A percentile compares a stretch with the other conserved stretches of the same genome.
These are phyloP conservation scores for Candida argentea DNA, from an alignment of 805 yeast species.

Conservation along the genomic window DNA sequence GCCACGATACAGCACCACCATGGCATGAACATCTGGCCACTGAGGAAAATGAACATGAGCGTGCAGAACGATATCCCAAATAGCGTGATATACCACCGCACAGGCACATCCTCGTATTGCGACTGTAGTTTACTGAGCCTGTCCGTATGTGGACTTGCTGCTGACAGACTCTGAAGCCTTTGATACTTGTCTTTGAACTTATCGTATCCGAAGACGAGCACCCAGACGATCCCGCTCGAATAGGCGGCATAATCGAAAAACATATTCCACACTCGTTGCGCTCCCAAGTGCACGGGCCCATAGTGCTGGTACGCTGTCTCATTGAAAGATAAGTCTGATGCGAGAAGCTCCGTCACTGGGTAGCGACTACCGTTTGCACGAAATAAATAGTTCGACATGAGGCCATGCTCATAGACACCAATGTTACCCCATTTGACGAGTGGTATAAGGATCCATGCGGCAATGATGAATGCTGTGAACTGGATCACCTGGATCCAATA, in stretches of 20 bases:
- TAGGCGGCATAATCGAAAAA: constrained; percentile 47
- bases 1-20: constrained; percentile 38
- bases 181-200: constrained; percentile 11
- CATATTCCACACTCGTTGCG: constrained; percentile 41
- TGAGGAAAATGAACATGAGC: constrained; percentile 21
- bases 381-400: constrained; percentile 39
- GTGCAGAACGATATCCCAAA: constrained; percentile 26
- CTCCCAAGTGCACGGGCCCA: constrained; percentile 39
- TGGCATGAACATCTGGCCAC: constrained; percentile 28
- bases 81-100: constrained; percentile 28
- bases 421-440: constrained; percentile 34
- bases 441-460: constrained; percentile 43
- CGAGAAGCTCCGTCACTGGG: constrained; percentile 33
- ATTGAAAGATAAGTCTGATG: constrained; percentile 30
- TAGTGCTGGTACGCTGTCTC: constrained; percentile 33
- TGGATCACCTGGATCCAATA: constrained; percentile 44
- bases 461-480: constrained; percentile 34
- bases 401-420: constrained; percentile 22
- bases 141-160: constrained; percentile 18
- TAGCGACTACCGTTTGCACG: constrained; percentile 26
- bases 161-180: constrained; percentile 3
- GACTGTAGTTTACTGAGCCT: constrained; percentile 33
- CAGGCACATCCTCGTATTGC: constrained; percentile 32
- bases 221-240: constrained; percentile 38
- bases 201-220: constrained; percentile 26